Evolutionary conservation across 257 asterid species (phyloP).

Genomic region (Orobanche coerulescens): DNA sequence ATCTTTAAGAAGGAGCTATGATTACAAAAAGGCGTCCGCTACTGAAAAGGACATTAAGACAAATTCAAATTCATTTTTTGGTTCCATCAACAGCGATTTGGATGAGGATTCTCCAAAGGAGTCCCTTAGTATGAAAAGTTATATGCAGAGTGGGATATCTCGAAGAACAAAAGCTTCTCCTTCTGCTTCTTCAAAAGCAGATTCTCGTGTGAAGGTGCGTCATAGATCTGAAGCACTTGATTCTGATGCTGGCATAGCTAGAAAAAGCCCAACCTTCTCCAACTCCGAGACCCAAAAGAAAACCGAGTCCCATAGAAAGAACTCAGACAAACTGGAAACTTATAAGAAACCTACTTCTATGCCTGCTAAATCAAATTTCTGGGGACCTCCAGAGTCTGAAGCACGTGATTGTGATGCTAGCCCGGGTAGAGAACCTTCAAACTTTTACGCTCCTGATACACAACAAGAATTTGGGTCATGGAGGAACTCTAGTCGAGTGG

Average conservation of each 20-base stretch:
- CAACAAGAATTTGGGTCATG: slow-evolving; percentile 24
- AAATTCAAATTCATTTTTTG: slow-evolving; percentile 28
- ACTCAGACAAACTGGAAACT: neutral
- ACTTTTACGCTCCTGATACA: slow-evolving; percentile 19
- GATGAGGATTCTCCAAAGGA: slow-evolving; percentile 48
- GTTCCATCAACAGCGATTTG: slow-evolving; percentile 45
- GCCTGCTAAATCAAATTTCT: slow-evolving; percentile 25
- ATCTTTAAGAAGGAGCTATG: slow-evolving; percentile 21
- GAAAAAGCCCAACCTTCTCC: slow-evolving; percentile 26
- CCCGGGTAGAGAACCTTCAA: slow-evolving; percentile 22
- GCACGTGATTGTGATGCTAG: slow-evolving; percentile 13
- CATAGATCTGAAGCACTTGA: slow-evolving; percentile 26
- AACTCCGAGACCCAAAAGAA: slow-evolving; percentile 25
- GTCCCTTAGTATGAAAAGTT: slow-evolving; percentile 30
- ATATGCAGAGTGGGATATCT: slow-evolving; percentile 46
- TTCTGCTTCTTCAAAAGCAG: slow-evolving; percentile 25
- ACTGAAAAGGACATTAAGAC: slow-evolving; percentile 17
- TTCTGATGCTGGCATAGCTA: slow-evolving; percentile 27
- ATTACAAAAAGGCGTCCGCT: slow-evolving; percentile 19
- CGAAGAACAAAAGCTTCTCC: slow-evolving; percentile 58
- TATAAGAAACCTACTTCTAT: slow-evolving; percentile 15
- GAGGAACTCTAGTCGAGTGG: slow-evolving; percentile 22
- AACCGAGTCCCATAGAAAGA: slow-evolving; percentile 13
- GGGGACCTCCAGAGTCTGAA: slow-evolving; percentile 25
- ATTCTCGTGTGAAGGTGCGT: slow-evolving; percentile 21